Evolutionary conservation across 257 asterid genomes (phyloP), one percentile per base, ranked within the genome.

Genomic region (Solanum tacnaense): DNA sequence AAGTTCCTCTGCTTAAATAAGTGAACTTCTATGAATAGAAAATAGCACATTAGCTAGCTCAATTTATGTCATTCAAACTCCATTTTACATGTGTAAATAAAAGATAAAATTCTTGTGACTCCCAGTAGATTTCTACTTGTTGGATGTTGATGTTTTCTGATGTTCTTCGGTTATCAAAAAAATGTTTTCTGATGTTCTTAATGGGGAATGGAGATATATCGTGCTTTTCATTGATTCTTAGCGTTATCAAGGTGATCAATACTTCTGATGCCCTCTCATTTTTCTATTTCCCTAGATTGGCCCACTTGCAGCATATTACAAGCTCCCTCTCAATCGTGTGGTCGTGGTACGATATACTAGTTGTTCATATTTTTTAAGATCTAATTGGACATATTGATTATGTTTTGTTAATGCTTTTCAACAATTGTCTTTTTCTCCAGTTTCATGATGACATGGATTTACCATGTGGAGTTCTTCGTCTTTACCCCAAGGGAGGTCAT

Each of bases 391-490:
- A 27, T 29, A 25, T 86, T 76, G 73, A 25, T 65, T 60, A 25
- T 27, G 85, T 7, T 56, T 15, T 18, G 38, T 56, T 79, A 58
- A 21, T 68, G 41, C 85, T 13, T 86, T 25, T 31, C 18, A 34
- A 31, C 65, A 83, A 76, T 46, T 58, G 5, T 82, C 86, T 89
- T 87, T 83, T 86, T 72, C 21, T 91, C 86, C 87, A 96, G 99
- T 91, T 94, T 92, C 98, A 97, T 27, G 98, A 95, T 91, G 99
- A 97, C 93, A 96, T 94, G 99, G 92, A 90, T 91, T 93, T 97
- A 74, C 98, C 98, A 79, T 95, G 99, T 78, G 99, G 98, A 72
- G 98, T 96, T 38, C 98, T 97, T 91, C 98, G 99, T 89, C 98
- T 97, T 84, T 90, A 93, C 89, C 91, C 94, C 67, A 88, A 90